Evolutionary conservation across 352 stramenopile genomes (phyloP).

Genomic region (Elongisporangium senticosum): DNA sequence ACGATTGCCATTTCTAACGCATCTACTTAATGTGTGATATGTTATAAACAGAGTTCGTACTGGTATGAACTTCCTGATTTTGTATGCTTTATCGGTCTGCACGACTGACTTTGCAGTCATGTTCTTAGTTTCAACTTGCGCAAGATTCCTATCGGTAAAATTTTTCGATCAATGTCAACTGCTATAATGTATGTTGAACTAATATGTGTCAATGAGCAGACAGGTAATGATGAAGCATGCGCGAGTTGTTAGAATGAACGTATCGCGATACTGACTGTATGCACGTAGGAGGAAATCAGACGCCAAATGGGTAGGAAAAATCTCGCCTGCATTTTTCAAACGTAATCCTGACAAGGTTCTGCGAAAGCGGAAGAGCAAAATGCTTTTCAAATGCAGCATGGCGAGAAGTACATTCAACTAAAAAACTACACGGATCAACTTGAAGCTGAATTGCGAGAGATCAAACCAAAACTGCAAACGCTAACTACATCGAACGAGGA

Average conservation of each 20-base stretch:
- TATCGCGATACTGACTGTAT: not conserved
- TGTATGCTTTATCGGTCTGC: not conserved
- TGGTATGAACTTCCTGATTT: conserved; percentile 26
- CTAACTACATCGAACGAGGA: conserved; percentile 74
- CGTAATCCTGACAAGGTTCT: not conserved
- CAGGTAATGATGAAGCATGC: conserved; percentile 27
- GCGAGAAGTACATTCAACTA: conserved; percentile 85
- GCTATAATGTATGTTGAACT: not conserved
- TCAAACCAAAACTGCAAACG: conserved; percentile 74
- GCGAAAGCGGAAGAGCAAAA: conserved; percentile 73
- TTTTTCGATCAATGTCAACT: not conserved
- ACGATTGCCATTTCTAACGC: no score
- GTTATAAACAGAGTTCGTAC: conserved; percentile 55
- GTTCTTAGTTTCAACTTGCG: conserved; percentile 67
- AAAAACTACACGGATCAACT: conserved; percentile 83
- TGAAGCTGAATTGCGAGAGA: conserved; percentile 73
- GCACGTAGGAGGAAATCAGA: conserved; percentile 55
- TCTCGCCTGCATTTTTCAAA: no score
- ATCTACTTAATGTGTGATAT: no score
- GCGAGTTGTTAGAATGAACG: not conserved
- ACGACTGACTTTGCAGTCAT: conserved; percentile 10
- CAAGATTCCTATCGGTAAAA: conserved; percentile 75
- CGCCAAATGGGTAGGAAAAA: conserved; percentile 57
- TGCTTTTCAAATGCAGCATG: conserved; percentile 69
- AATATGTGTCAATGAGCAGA: conserved; percentile 22